Conservation (phyloP, 495 filamentous ascomycete genomes). For the Hypoxylon lienhwacheense region DNA sequence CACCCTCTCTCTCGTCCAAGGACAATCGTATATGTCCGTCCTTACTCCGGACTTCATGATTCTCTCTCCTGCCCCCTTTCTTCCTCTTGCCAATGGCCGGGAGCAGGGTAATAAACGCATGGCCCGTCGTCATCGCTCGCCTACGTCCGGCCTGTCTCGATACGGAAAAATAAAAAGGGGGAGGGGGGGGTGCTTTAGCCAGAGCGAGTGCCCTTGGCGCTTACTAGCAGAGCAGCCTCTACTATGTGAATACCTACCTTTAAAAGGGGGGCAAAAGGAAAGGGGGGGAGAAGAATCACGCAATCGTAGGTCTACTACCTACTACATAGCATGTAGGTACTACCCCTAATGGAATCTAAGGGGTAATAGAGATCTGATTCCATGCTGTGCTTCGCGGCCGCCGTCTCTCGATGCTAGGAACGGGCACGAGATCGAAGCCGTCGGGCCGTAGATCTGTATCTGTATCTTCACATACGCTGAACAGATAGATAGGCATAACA, state of each 20-base stretch:
- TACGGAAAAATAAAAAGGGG: slow-evolving; percentile 10
- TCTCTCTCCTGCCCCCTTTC: neutral
- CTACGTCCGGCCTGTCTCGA: slow-evolving; percentile 21
- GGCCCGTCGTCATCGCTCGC: slow-evolving; percentile 3
- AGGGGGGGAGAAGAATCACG: slow-evolving; percentile 10
- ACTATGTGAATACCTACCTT: no score
- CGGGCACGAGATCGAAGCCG: slow-evolving; percentile 4
- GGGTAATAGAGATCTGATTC: neutral
- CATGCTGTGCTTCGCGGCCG: neutral
- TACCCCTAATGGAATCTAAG: slow-evolving; percentile 1
- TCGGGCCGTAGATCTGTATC: slow-evolving; percentile 15
- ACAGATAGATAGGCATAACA: no score
- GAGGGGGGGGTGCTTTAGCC: slow-evolving; percentile 1
- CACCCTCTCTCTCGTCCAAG: no score
- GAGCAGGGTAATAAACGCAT: slow-evolving; percentile 1
- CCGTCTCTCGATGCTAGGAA: neutral
- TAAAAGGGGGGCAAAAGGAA: neutral
- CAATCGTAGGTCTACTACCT: slow-evolving; percentile 26
- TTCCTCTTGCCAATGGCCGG: slow-evolving; percentile 1
- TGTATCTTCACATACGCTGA: no score
- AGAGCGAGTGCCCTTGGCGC: slow-evolving; percentile 26
- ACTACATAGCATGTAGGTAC: no score
- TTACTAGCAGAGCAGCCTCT: no score
- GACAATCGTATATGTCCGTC: no score
- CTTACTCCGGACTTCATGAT: slow-evolving; percentile 15